Percentiles rank a stretch among this genome's conserved stretches.
These are phyloP conservation scores for Lepidium aucheri DNA, from an alignment of 345 rosid genomes.

Conservation along the genomic window DNA sequence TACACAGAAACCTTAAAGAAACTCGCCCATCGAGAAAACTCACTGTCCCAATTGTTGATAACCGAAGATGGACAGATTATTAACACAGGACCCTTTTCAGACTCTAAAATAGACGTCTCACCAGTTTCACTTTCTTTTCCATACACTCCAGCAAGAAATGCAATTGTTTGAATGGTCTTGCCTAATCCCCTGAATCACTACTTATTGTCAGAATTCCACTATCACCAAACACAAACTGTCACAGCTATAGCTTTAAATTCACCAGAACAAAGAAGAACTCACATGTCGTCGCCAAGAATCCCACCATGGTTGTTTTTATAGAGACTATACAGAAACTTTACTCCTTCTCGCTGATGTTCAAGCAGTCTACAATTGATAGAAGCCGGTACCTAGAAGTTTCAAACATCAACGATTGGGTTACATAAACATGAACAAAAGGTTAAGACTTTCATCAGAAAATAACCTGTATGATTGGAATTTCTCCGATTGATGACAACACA, in stretches of 20 bases:
- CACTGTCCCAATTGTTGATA: slow-evolving; percentile 85
- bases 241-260: background rate
- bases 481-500: slow-evolving; percentile 48
- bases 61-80: slow-evolving; percentile 87
- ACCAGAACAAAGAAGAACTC: slow-evolving; percentile 26
- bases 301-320: slow-evolving; percentile 83
- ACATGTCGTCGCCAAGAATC: slow-evolving; percentile 97
- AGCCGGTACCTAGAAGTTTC: slow-evolving; percentile 56
- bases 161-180: slow-evolving; percentile 92
- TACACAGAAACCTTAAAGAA: slow-evolving; percentile 66
- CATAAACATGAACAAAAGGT: background rate
- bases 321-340: slow-evolving; percentile 59
- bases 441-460: background rate
- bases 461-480: slow-evolving; percentile 59
- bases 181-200: slow-evolving; percentile 72
- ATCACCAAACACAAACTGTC: background rate
- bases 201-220: slow-evolving; percentile 9
- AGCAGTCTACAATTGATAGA: slow-evolving; percentile 86
- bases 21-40: slow-evolving; percentile 80
- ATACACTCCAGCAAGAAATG: slow-evolving; percentile 82
- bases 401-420: background rate
- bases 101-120: slow-evolving; percentile 23
- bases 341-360: slow-evolving; percentile 83
- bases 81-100: slow-evolving; percentile 47
- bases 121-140: slow-evolving; percentile 57